Percentiles rank a stretch among this genome's conserved stretches.
These are phyloP conservation scores for Pythium brachiatum DNA, from an alignment of 352 stramenopile species.

Conservation along the genomic window DNA sequence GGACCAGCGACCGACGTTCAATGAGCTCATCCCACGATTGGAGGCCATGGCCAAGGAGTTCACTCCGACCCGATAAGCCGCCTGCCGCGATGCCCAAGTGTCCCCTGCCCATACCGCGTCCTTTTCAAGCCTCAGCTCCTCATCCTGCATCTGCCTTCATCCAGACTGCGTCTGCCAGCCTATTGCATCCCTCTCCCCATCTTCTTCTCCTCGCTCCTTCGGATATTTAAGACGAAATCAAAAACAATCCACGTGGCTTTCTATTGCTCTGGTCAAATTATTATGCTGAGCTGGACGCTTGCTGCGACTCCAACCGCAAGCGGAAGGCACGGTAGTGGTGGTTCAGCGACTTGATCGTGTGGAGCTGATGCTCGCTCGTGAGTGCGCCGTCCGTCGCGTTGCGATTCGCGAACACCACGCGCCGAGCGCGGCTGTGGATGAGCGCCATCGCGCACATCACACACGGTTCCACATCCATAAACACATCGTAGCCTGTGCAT, in stretches of 20 bases:
- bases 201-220: not conserved
- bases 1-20: slow-evolving; percentile 75
- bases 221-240: slow-evolving; percentile 10
- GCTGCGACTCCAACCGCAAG: slow-evolving; percentile 19
- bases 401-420: slow-evolving; percentile 65
- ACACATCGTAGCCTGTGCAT: slow-evolving; percentile 88
- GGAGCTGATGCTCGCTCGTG: slow-evolving; percentile 54
- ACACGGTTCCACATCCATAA: slow-evolving; percentile 82
- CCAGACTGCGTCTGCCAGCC: too few species aligned
- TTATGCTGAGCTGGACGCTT: not conserved
- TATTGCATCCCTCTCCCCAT: slow-evolving; percentile 8
- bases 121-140: not conserved
- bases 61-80: slow-evolving; percentile 19
- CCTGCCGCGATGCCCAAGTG: not conserved
- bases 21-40: slow-evolving; percentile 77
- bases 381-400: slow-evolving; percentile 68
- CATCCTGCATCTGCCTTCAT: slow-evolving; percentile 5
- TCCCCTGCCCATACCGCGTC: not conserved
- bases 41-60: slow-evolving; percentile 82
- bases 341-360: slow-evolving; percentile 87
- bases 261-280: not conserved
- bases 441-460: slow-evolving; percentile 90
- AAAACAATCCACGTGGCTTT: not conserved
- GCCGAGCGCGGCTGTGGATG: slow-evolving; percentile 77
- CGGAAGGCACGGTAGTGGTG: slow-evolving; percentile 87